Percentiles rank a stretch among this genome's conserved stretches.
phyloP scores from a whole-genome alignment of 2,329 filamentous ascomycete species.

The Pyrenochaeta sp. region DNA sequence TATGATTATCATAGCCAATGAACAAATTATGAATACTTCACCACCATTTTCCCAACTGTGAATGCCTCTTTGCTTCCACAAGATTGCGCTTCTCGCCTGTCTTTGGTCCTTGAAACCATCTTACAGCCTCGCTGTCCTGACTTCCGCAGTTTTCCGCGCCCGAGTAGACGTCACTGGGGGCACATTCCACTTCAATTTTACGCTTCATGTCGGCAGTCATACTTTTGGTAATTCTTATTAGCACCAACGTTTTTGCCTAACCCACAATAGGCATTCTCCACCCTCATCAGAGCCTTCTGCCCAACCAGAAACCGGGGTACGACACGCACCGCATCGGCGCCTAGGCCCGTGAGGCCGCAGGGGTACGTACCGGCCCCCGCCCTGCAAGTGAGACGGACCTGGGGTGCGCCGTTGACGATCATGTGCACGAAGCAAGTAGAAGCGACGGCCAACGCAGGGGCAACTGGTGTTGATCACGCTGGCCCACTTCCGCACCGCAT shows the following conservation, averaged over 20 bases:
- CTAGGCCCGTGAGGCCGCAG: slow-evolving; percentile 15
- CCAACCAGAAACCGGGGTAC: not conserved
- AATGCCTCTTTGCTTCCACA: not conserved
- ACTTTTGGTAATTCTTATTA: not conserved
- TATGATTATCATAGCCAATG: slow-evolving; percentile 22
- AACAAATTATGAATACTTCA: slow-evolving; percentile 6
- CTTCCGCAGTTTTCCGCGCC: no score
- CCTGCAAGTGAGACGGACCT: not conserved
- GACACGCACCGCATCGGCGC: slow-evolving; percentile 3
- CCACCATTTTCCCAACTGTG: no score
- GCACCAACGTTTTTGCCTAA: not conserved
- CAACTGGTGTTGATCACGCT: not conserved
- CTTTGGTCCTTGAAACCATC: no score
- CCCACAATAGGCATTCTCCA: not conserved
- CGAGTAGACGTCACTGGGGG: no score
- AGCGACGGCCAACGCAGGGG: not conserved
- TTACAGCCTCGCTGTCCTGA: no score
- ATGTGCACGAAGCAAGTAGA: not conserved
- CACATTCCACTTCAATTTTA: no score
- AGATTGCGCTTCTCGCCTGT: no score
- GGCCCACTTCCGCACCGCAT: not conserved
- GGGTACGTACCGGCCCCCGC: slow-evolving; percentile 1
- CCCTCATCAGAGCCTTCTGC: not conserved
- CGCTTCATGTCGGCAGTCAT: not conserved
- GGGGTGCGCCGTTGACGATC: slow-evolving; percentile 2